phyloP scores from a whole-genome alignment of 352 stramenopile genomes.

The Phytophthora foliorum region DNA sequence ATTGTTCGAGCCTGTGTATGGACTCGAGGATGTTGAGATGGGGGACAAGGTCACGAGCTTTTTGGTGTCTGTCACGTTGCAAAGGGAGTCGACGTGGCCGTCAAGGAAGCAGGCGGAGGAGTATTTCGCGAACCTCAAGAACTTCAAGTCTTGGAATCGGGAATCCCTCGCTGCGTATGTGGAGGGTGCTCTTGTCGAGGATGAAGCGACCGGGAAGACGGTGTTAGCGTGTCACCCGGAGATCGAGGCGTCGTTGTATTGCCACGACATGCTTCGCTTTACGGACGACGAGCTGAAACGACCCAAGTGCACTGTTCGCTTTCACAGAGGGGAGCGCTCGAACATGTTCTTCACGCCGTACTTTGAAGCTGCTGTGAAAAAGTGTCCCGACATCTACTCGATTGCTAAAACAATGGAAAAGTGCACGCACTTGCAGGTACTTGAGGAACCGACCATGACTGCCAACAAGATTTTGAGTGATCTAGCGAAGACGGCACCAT shows the following conservation, averaged over 20 bases:
- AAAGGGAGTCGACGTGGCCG: conserved; percentile 41
- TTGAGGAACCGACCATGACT: conserved; percentile 44
- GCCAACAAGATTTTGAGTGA: conserved; percentile 42
- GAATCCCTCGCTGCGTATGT: conserved; percentile 46
- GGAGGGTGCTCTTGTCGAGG: conserved; percentile 41
- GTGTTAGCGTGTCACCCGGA: conserved; percentile 47
- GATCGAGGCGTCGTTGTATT: conserved; percentile 54
- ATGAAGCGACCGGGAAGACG: conserved; percentile 32
- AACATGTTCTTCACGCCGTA: conserved; percentile 40
- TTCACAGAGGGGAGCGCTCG: conserved; percentile 44
- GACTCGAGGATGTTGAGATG: conserved; percentile 12
- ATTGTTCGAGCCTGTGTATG: conserved; percentile 57
- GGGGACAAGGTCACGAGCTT: conserved; percentile 37
- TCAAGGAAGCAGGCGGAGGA: conserved; percentile 21
- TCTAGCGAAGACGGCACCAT: conserved; percentile 23
- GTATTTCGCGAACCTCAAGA: conserved; percentile 34
- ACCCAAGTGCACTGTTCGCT: conserved; percentile 44
- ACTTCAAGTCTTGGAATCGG: conserved; percentile 48
- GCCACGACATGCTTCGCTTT: conserved; percentile 39
- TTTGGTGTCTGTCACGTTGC: conserved; percentile 43
- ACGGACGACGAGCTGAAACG: conserved; percentile 38
- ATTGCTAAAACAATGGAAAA: conserved; percentile 37
- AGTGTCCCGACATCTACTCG: conserved; percentile 44
- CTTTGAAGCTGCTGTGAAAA: conserved; percentile 32
- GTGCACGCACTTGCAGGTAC: conserved; percentile 45